Evolutionary conservation across 495 filamentous ascomycete genomes (phyloP), one percentile per base, ranked within the genome.

Genomic region (Aspergillus biplanus): DNA sequence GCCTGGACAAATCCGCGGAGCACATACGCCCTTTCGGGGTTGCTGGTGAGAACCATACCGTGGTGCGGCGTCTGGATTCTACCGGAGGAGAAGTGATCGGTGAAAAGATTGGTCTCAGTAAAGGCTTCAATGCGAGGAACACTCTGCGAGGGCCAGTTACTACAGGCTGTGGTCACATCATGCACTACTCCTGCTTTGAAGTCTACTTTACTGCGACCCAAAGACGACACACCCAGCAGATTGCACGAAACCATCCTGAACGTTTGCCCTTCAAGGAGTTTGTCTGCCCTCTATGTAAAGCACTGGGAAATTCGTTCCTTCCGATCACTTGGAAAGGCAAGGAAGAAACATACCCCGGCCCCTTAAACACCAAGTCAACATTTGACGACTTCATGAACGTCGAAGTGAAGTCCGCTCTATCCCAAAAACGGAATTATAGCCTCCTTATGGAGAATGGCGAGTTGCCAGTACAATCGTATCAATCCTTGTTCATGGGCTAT

Each of bases 181-280:
- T 99, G 95, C 95, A 99, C 71, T 99, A 91, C 70, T 86, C 85
- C 35, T 99, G 95, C 74, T 99, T 98, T 69, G 93, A 97, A 65
- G 84, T 88, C 34, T 98, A 97, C 75, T 89, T 89, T 69, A 83
- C 88, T 16, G 90, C 94, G 0, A 95, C 92, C 0, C 80, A 86
- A 53, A 85, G 92, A 55, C 86, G 95, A 50, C 96, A 99, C 65
- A 85, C 80, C 39, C 91, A 92, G 65, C 95, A 98, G 68, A 95
- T 98, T 72, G 93, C 96, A 15, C 85, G 95, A 5, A 89, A 95
- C 62, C 93, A 97, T 67, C 95, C 95, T 0, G 96, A 98, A 71
- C 82, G 86, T 52, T 78, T 90, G 1, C 75, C 82, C 13, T 76
- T 83, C 27, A 89, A 95, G 48, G 95, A 99, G 64, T 99, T 98